Evolutionary conservation across 1,139 yeast species (phyloP).

Genomic region (Taphrina pruni): DNA sequence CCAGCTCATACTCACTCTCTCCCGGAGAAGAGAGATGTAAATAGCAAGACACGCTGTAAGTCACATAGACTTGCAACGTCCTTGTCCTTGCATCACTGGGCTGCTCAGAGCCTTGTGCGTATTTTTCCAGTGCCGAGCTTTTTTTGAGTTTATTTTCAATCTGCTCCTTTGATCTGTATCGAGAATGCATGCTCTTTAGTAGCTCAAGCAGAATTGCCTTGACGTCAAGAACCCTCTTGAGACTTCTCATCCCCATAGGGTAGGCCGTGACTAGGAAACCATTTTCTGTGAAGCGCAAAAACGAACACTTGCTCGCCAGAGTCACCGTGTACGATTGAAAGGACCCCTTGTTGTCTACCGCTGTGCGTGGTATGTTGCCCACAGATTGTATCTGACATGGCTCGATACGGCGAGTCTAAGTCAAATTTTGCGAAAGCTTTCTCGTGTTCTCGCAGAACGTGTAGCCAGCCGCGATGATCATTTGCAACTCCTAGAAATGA

Average conservation of each 20-base stretch:
- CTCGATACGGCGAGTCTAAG: background rate
- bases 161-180: background rate
- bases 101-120: background rate
- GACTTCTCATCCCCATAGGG: background rate
- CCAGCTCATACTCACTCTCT: background rate
- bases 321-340: background rate
- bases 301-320: conserved; percentile 1
- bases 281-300: background rate
- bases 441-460: background rate
- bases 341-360: background rate
- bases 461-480: background rate
- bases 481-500: background rate
- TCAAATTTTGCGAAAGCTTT: background rate
- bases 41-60: background rate
- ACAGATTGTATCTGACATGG: background rate
- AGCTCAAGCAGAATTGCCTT: background rate
- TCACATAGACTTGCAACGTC: background rate
- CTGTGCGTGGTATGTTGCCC: background rate
- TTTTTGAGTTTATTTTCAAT: background rate
- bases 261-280: background rate
- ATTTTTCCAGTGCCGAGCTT: background rate
- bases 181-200: background rate
- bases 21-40: background rate
- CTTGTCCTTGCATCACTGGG: background rate
- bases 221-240: background rate